Percentiles rank a stretch among this genome's conserved stretches.
These are phyloP conservation scores for Pseudomonodictys pantanalensis DNA, from an alignment of 495 filamentous ascomycete species.

Conservation along the genomic window DNA sequence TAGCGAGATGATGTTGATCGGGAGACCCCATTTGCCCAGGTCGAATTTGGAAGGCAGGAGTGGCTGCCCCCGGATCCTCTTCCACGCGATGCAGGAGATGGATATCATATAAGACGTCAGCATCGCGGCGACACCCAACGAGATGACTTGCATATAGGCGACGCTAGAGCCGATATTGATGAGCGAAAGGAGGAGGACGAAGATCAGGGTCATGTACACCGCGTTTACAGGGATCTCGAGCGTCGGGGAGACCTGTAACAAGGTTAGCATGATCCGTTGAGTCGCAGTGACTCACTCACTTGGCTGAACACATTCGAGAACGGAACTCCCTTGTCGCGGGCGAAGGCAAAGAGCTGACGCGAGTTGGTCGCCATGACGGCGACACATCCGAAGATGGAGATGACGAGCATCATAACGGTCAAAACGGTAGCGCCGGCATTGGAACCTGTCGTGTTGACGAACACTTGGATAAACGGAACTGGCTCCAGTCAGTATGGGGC, in stretches of 20 bases:
- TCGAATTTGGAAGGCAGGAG: neutral
- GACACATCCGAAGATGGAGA: constrained; percentile 44
- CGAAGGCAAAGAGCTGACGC: constrained; percentile 35
- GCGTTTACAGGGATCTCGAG: constrained; percentile 27
- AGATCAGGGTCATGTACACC: constrained; percentile 19
- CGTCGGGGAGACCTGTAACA: constrained; percentile 33
- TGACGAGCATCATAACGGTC: constrained; percentile 37
- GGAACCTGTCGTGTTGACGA: constrained; percentile 31
- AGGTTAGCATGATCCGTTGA: constrained; percentile 30
- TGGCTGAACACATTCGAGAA: constrained; percentile 47
- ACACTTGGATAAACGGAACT: constrained; percentile 34
- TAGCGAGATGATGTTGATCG: neutral
- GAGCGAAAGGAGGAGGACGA: constrained; percentile 24
- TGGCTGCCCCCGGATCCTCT: neutral
- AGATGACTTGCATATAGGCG: constrained; percentile 33
- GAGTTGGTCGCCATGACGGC: constrained; percentile 42
- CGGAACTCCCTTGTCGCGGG: constrained; percentile 41
- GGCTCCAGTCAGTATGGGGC: too few relatives aligned
- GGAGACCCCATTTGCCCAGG: neutral
- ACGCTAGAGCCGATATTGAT: constrained; percentile 32
- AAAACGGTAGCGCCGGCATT: constrained; percentile 30
- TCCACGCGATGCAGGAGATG: constrained; percentile 12
- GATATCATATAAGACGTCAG: constrained; percentile 21
- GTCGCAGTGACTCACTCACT: constrained; percentile 37
- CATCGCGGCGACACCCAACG: constrained; percentile 17